Conservation (phyloP, 2,329 filamentous ascomycete genomes). For the Beauveria scarabaeidicola region DNA sequence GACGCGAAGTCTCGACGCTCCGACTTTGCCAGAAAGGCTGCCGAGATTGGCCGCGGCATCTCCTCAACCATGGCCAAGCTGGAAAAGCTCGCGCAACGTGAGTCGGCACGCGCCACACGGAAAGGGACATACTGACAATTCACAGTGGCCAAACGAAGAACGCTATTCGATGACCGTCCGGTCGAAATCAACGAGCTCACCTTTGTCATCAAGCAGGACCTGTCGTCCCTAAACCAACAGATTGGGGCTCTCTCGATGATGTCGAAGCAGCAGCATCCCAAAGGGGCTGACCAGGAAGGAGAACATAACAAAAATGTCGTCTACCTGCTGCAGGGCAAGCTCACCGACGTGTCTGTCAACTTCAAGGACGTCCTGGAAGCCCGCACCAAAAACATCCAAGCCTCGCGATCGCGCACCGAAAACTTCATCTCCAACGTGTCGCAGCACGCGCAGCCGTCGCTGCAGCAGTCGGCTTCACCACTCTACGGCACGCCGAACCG, state of each 20-base stretch:
- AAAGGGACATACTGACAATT: conserved; percentile 8
- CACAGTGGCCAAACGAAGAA: conserved; percentile 85
- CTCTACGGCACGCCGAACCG: conserved; percentile 73
- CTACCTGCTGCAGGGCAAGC: conserved; percentile 78
- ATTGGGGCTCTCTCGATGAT: conserved; percentile 76
- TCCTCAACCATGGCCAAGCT: conserved; percentile 89
- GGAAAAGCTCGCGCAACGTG: conserved; percentile 80
- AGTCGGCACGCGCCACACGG: conserved; percentile 21
- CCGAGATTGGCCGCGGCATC: conserved; percentile 87
- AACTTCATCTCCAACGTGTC: conserved; percentile 92
- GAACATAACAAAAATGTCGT: conserved; percentile 98
- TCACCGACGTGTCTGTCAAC: conserved; percentile 86
- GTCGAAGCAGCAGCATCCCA: conserved; percentile 67
- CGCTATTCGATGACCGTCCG: conserved; percentile 91
- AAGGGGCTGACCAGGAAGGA: conserved; percentile 63
- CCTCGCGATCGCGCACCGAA: conserved; percentile 82
- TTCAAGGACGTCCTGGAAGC: conserved; percentile 98
- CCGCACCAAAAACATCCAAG: conserved; percentile 95
- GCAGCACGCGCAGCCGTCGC: conserved; percentile 59
- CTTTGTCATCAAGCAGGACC: conserved; percentile 95
- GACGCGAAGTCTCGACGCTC: conserved; percentile 55
- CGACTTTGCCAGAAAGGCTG: conserved; percentile 87
- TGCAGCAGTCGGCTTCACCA: conserved; percentile 71
- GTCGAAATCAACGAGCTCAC: conserved; percentile 96
- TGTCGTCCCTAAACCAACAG: conserved; percentile 74